Evolutionary conservation across 2,329 filamentous ascomycete genomes (phyloP), one percentile per base, ranked within the genome.

Genomic region (Aspergillus novofumigatus): DNA sequence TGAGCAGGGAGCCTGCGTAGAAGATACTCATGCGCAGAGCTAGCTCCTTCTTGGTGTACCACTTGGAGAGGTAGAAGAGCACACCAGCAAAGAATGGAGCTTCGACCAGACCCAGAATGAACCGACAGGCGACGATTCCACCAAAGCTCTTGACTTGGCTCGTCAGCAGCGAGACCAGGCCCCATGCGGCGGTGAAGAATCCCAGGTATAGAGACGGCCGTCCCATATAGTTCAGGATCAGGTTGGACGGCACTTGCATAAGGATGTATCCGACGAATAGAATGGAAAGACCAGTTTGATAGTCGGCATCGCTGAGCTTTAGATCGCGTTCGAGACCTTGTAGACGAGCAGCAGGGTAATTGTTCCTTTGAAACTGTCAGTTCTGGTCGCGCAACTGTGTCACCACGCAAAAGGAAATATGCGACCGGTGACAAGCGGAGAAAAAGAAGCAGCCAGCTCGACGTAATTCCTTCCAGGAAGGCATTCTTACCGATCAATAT

Each of bases 1-100:
- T 77, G 29, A 83, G 73, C 21, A 82, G 67, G 1, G 75, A 78
- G 3, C 80, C 81, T 3, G 79, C 78, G 65, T 81, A 83, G 54
- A 83, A 77, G 47, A 82, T 76, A n/a, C 77, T 77, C 62, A 78
- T 81, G 4, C 81, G 75, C 45, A 80, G 72, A 3, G 77, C 77
- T 17, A 83, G 67, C 57, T 83, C 80, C 49, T 78, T 75, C 57
- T 78, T 78, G 2, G 80, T 83, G 62, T 82, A 83, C 79, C 79
- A 82, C 54, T 75, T 77, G 11, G 75, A 78, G 6, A 81, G 70
- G 53, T 78, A 79, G 66, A 78, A 80, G 4, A 80, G 65, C n/a
- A 76, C 73, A 3, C 78, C 78, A 10, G 79, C 67, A 63, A 77
- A 75, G 59, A 73, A 80, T 2, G 78, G 76, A 2, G 79, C 79